Conservation (phyloP, 768 basidiomycete species). For the Pleurotus ostreatus region DNA sequence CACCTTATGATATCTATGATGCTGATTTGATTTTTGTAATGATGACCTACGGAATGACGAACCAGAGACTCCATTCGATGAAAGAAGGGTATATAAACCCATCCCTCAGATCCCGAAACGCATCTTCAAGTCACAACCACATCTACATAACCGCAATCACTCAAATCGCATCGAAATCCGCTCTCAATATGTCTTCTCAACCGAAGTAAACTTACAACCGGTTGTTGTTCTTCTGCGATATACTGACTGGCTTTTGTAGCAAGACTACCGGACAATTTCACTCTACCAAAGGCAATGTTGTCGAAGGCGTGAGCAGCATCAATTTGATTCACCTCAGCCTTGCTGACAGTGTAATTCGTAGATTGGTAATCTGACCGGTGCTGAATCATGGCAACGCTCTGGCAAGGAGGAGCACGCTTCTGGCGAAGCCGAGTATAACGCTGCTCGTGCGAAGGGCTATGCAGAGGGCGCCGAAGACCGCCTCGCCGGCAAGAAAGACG, state of each 20-base stretch:
- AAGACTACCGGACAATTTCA: constrained; percentile 41
- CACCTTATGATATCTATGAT: too few relatives aligned
- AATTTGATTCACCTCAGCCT: not conserved
- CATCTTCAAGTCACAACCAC: too few relatives aligned
- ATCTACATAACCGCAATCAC: too few relatives aligned
- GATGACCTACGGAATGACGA: too few relatives aligned
- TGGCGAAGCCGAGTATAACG: constrained; percentile 28
- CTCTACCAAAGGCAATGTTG: constrained; percentile 36
- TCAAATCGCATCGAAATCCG: too few relatives aligned
- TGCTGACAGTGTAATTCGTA: not conserved
- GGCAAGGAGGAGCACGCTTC: constrained; percentile 31
- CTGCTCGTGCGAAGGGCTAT: constrained; percentile 29
- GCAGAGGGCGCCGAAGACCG: constrained; percentile 30
- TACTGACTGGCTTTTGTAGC: constrained; percentile 15
- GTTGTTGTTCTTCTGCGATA: too few relatives aligned
- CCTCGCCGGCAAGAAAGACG: constrained; percentile 45
- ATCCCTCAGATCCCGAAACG: too few relatives aligned
- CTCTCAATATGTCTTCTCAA: too few relatives aligned
- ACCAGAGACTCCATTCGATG: too few relatives aligned
- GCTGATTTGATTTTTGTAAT: too few relatives aligned
- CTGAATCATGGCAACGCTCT: constrained; percentile 23
- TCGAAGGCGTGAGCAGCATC: constrained; percentile 18
- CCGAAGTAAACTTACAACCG: too few relatives aligned
- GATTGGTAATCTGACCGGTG: constrained; percentile 30
- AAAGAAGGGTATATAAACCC: too few relatives aligned